Evolutionary conservation across 768 basidiomycete species (phyloP), one percentile per base, ranked within the genome.

Genomic region (Pseudohyphozyma bogoriensis): DNA sequence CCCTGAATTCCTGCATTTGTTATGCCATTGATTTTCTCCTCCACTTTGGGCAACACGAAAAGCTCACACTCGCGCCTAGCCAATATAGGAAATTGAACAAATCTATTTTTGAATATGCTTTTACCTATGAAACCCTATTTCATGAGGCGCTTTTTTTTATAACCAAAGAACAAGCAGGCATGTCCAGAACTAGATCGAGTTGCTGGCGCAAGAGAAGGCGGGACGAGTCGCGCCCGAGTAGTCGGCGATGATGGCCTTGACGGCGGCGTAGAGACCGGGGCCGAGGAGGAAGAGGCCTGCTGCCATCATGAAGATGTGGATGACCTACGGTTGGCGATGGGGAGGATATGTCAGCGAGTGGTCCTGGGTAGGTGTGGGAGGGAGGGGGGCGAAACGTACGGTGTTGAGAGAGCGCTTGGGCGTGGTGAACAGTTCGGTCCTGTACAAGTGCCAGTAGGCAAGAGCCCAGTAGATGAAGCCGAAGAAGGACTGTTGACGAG

Each of bases 391-490:
- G n/a, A n/a, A n/a, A n/a, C n/a, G n/a, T n/a, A n/a, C n/a, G 10
- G 46, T 24, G 28, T 24, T n/a, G 46, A 47, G 10, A n/a, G 46
- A 24, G n/a, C 46, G 46, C 9, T 37, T 59, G 22, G 57, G 31
- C 16, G 44, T 32, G 16, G 3, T 50, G 22, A 22, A 53, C 8
- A 60, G 50, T 20, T 62, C 54, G 28, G 45, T 54, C 18, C 53
- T 26, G 50, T 52, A 33, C 28, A 65, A 37, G 33, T 52, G 42
- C 47, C 55, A 57, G 50, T 49, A 65, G 3, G 56, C 62, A 24
- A 55, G 20, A 36, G 53, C 51, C 57, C 57, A 64, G 51, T 60
- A 60, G 54, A 66, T 66, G 40, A 66, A 66, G 37, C 65, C 65
- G 44, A 64, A 66, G 63, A 64, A 66, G 44, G 36, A 52, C 29